phyloP scores from a whole-genome alignment of 345 rosid genomes.

The Zanthoxylum bungeanum region DNA sequence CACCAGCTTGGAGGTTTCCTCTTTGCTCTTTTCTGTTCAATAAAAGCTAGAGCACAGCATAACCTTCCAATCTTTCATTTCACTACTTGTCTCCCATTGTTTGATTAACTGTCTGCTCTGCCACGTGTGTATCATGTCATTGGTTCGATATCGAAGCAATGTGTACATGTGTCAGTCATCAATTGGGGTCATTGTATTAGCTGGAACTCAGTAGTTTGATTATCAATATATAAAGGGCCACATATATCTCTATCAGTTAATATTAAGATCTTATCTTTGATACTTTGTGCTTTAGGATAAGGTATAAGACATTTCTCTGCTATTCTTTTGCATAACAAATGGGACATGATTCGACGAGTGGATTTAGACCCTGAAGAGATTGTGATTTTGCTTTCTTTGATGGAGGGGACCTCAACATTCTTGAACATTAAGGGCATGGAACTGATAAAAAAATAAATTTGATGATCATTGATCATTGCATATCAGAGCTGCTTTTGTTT shows the following conservation, averaged over 20 bases:
- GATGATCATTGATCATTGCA: too few species aligned
- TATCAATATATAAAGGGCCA: conserved; percentile 31
- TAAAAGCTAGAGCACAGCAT: conserved; percentile 2
- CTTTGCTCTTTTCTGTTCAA: not conserved
- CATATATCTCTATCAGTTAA: conserved; percentile 6
- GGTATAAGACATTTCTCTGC: conserved; percentile 33
- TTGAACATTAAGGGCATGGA: not conserved
- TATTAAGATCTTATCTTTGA: conserved; percentile 39
- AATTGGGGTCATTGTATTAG: conserved; percentile 6
- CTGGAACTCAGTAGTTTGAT: conserved; percentile 20
- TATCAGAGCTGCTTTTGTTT: conserved; percentile 1
- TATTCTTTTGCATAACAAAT: conserved; percentile 42
- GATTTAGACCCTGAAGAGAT: conserved; percentile 19
- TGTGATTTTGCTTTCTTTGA: not conserved
- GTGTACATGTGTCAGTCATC: conserved; percentile 7
- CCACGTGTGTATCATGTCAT: conserved; percentile 6
- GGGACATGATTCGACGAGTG: conserved; percentile 34
- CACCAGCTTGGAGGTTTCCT: conserved; percentile 23
- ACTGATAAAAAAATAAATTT: not conserved
- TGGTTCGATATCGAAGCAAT: not conserved
- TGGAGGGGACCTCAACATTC: too few species aligned
- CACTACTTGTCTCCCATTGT: conserved; percentile 17
- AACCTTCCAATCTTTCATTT: conserved; percentile 14
- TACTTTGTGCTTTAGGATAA: conserved; percentile 33
- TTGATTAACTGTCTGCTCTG: not conserved